Base-by-base conservation (phyloP, 495 filamentous ascomycete genomes). In the Penicillium riverlandense region DNA sequence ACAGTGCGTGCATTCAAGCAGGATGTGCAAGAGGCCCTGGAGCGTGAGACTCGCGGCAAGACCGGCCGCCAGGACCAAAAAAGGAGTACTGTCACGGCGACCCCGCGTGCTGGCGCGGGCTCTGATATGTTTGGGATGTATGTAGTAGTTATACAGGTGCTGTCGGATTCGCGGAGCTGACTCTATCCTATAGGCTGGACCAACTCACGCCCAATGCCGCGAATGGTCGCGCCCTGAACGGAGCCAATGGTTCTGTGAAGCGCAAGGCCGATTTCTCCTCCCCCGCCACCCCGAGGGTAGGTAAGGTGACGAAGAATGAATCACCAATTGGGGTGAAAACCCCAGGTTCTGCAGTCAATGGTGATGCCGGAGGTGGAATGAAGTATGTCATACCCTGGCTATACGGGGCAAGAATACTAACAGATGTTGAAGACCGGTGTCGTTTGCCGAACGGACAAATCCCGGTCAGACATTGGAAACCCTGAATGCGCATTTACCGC, bases 111-210 rank as follows among this genome's bases (percentile, higher is more conserved):
- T 47, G 72, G 62, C 8, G 67, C 58, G 12, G 78, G 71, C 39
- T 69, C 72, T 29, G 87, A 94, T 76, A 79, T 95, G 8, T 91
- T 88, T 64, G 87, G 82, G 40, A 91, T 95, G 89, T 87, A 67
- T 58, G 82, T 54, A 35, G 12, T 9, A 34, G 32, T 12, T 11
- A 12, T 6, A 11, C 9, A 4, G n/a, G 32, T 12, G 32, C 10
- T 34, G 29, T 11, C 30, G 35, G 42, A 1, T 14, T 29, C 13
- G 22, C 34, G 38, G 35, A 29, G 31, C 39, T 52, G 31, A 41
- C 36, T 10, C 44, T 45, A 30, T 35, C 27, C 48, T 41, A 12
- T 46, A 88, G 85, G 73, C 63, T 96, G 14, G 91, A 95, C 50
- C 80, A 81, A 40, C 70, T 95, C 54, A 79, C 84, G 6, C 84